Evolutionary conservation across 2,329 filamentous ascomycete species (phyloP).

Genomic region (Domatiomyces catenatus): DNA sequence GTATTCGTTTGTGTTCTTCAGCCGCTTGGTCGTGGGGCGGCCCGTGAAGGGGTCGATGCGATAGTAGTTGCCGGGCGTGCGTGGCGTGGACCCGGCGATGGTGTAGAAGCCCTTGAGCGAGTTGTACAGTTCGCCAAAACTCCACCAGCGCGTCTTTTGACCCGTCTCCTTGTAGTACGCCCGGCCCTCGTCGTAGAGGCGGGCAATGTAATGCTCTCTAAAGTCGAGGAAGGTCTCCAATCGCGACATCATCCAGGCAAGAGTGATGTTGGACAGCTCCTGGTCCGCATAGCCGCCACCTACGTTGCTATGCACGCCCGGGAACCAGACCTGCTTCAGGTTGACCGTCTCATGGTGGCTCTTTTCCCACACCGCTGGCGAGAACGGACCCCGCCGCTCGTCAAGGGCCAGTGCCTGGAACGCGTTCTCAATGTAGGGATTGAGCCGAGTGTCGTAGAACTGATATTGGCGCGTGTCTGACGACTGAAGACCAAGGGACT

Average conservation of each 20-base stretch:
- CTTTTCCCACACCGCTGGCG: slow-evolving; percentile 21
- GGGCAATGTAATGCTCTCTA: slow-evolving; percentile 13
- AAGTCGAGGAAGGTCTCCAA: slow-evolving; percentile 21
- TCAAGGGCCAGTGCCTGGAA: slow-evolving; percentile 23
- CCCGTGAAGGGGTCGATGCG: slow-evolving; percentile 15
- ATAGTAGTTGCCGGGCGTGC: slow-evolving; percentile 19
- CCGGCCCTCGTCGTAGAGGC: slow-evolving; percentile 10
- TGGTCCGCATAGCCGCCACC: slow-evolving; percentile 35
- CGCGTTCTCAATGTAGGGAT: slow-evolving; percentile 21
- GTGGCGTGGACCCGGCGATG: slow-evolving; percentile 13
- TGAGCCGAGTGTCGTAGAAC: slow-evolving; percentile 21
- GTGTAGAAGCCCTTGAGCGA: slow-evolving; percentile 15
- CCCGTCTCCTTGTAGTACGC: slow-evolving; percentile 13
- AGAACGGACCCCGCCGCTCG: slow-evolving; percentile 20
- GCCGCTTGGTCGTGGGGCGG: slow-evolving; percentile 10
- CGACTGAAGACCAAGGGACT: slow-evolving; percentile 7
- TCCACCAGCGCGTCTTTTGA: slow-evolving; percentile 16
- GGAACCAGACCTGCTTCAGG: slow-evolving; percentile 34
- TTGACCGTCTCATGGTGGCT: slow-evolving; percentile 18
- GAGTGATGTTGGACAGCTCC: slow-evolving; percentile 32
- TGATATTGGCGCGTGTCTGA: slow-evolving; percentile 19
- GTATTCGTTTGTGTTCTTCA: slow-evolving; percentile 20
- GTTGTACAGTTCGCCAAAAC: slow-evolving; percentile 17
- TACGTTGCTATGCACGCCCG: slow-evolving; percentile 34
- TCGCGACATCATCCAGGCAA: slow-evolving; percentile 38